A percentile compares a stretch with the other conserved stretches of the same genome.
Evolutionary conservation across 2,329 filamentous ascomycete genomes (phyloP).

Genomic region (Aspergillus cejpii): DNA sequence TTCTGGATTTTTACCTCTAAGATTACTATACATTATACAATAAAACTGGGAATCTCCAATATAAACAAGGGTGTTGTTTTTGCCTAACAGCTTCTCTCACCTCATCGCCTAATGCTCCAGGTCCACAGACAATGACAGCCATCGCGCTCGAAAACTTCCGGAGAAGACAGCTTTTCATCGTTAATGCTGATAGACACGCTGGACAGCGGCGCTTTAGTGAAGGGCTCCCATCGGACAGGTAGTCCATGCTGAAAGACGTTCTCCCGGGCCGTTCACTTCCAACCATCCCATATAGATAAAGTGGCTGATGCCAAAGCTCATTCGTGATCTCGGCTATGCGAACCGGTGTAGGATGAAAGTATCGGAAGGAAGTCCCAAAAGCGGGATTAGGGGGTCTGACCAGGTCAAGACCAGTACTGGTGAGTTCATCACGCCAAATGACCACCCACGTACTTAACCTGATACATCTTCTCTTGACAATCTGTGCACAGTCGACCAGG

Average conservation of each 20-base stretch:
- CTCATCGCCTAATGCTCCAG: conserved; percentile 33
- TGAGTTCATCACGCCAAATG: conserved; percentile 80
- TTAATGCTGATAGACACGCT: conserved; percentile 22
- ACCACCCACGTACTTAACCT: conserved; percentile 71
- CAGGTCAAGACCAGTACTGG: conserved; percentile 78
- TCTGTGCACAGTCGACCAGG: conserved; percentile 28
- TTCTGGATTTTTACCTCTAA: too few species aligned
- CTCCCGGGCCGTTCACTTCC: conserved; percentile 46
- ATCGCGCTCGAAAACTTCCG: conserved; percentile 25
- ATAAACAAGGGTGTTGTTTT: conserved; percentile 18
- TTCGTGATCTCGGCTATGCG: conserved; percentile 48
- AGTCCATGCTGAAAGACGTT: conserved; percentile 22
- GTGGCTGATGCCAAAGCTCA: conserved; percentile 23
- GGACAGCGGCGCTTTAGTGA: conserved; percentile 22
- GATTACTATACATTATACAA: too few species aligned
- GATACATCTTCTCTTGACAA: conserved; percentile 27
- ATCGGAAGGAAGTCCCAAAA: conserved; percentile 82
- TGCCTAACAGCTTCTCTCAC: conserved; percentile 29
- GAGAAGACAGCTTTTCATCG: conserved; percentile 25
- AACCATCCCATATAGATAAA: conserved; percentile 28
- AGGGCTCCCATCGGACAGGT: conserved; percentile 19
- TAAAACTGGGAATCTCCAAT: too few species aligned
- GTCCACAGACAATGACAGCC: conserved; percentile 36
- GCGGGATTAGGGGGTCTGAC: conserved; percentile 71
- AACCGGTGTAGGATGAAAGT: conserved; percentile 77